phyloP scores from a whole-genome alignment of 139 green algal genomes.

The Zygnema circumcarinatum region DNA sequence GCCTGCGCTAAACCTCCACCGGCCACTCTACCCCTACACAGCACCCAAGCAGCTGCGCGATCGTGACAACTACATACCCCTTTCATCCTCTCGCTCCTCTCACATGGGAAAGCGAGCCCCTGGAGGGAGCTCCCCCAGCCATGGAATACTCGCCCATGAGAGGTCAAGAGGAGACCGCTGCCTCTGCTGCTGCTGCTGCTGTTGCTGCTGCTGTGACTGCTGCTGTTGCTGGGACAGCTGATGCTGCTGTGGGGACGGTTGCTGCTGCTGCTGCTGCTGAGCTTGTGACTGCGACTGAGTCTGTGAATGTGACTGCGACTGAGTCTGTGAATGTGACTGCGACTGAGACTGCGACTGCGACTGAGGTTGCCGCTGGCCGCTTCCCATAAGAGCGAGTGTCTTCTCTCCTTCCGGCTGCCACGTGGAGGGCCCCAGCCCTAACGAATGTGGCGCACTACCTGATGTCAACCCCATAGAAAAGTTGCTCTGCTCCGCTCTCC shows the following conservation, averaged over 20 bases:
- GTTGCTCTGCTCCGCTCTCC: too few relatives aligned
- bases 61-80: too few relatives aligned
- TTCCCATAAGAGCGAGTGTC: background rate
- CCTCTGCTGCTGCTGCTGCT: conserved; percentile 1
- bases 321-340: background rate
- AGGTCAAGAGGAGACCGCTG: too few relatives aligned
- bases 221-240: background rate
- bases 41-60: too few relatives aligned
- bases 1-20: too few relatives aligned
- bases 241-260: background rate
- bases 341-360: background rate
- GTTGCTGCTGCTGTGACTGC: background rate
- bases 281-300: background rate
- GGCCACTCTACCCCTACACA: too few relatives aligned
- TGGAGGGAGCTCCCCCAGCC: too few relatives aligned
- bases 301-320: background rate
- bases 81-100: too few relatives aligned
- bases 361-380: background rate
- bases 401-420: background rate
- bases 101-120: too few relatives aligned
- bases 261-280: background rate
- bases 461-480: too few relatives aligned
- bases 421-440: background rate
- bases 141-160: too few relatives aligned
- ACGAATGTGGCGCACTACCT: too few relatives aligned